phyloP scores from a whole-genome alignment of 768 basidiomycete genomes.

The Mycena rebaudengoi region DNA sequence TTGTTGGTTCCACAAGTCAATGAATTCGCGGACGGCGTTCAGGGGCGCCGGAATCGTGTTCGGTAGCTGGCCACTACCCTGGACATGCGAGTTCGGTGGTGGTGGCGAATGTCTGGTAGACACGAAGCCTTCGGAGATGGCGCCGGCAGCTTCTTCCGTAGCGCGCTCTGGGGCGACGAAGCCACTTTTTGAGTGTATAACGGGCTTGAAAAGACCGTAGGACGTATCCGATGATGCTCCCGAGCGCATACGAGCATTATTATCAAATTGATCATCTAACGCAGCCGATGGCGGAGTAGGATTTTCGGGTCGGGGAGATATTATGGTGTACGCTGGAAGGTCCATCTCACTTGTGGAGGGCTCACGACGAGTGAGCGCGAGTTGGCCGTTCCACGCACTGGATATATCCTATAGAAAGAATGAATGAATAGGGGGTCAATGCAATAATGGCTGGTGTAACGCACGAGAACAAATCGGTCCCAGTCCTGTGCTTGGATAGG shows the following conservation, averaged over 20 bases:
- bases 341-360: neutral
- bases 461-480: constrained; percentile 17
- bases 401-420: constrained; percentile 13
- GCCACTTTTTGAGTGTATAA: no score
- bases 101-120: no score
- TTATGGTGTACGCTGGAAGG: constrained; percentile 3
- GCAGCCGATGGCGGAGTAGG: neutral
- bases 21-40: constrained; percentile 15
- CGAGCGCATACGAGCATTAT: neutral
- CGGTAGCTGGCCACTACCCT: no score
- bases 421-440: neutral
- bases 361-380: constrained; percentile 1
- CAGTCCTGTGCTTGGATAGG: constrained; percentile 1
- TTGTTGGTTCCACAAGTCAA: constrained; percentile 20
- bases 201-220: neutral
- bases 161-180: neutral
- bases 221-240: constrained; percentile 2
- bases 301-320: neutral
- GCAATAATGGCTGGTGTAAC: neutral
- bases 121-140: neutral
- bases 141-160: neutral
- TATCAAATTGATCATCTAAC: neutral
- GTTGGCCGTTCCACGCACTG: constrained; percentile 20
- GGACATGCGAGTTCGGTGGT: no score
- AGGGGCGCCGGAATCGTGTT: no score